A percentile compares a stretch with the other conserved stretches of the same genome.
Conservation (phyloP, 2,329 filamentous ascomycete genomes). For the Ophiocordyceps polyrhachis-furcata region DNA sequence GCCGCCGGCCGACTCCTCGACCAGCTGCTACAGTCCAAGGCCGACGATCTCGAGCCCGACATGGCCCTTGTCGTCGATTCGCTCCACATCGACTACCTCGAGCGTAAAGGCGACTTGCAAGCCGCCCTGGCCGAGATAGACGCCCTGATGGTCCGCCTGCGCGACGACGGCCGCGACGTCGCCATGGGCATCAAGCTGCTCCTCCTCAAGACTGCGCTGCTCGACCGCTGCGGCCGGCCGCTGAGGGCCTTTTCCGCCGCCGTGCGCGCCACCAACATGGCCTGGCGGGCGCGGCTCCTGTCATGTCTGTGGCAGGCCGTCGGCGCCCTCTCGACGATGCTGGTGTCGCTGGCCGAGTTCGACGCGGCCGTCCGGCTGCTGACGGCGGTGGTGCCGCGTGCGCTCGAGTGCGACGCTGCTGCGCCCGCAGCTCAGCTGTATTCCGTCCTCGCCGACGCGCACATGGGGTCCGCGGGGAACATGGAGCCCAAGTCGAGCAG, state of each 20-base stretch:
- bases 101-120: conserved; percentile 26
- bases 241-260: conserved; percentile 61
- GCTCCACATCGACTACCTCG: conserved; percentile 32
- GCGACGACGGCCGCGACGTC: conserved; percentile 32
- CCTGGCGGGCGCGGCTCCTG: conserved; percentile 50
- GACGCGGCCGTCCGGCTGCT: conserved; percentile 45
- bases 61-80: conserved; percentile 30
- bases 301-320: conserved; percentile 56
- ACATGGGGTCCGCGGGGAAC: conserved; percentile 56
- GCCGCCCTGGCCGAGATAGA: conserved; percentile 30
- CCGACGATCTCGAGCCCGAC: conserved; percentile 32
- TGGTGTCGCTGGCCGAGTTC: conserved; percentile 55
- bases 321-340: conserved; percentile 45
- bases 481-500: conserved; percentile 21
- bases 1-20: conserved; percentile 30
- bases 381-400: conserved; percentile 52
- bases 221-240: conserved; percentile 47
- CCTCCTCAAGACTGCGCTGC: conserved; percentile 52
- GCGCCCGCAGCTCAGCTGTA: conserved; percentile 48
- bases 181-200: conserved; percentile 53
- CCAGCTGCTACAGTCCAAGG: conserved; percentile 31
- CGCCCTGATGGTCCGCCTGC: conserved; percentile 19
- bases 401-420: conserved; percentile 50
- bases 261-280: conserved; percentile 55
- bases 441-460: conserved; percentile 52